Percentiles rank a stretch among this genome's conserved stretches.
These are phyloP conservation scores for Talaromyces ruber DNA, from an alignment of 495 filamentous ascomycete species.

Conservation along the genomic window DNA sequence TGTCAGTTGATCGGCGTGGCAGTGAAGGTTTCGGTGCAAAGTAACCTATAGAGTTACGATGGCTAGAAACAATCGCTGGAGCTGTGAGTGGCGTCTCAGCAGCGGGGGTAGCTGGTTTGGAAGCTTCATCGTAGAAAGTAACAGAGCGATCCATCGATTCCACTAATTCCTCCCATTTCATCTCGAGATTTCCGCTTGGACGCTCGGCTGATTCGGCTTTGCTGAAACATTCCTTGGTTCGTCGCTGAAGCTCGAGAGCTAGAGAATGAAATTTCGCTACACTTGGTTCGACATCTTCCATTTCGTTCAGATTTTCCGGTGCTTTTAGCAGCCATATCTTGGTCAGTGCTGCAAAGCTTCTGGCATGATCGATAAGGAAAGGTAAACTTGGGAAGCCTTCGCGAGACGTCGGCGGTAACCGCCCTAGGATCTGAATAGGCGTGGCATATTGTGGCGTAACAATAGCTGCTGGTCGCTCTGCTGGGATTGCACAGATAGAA, in stretches of 20 bases:
- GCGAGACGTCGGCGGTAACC: constrained; percentile 69
- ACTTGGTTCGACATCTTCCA: constrained; percentile 30
- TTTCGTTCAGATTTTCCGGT: constrained; percentile 23
- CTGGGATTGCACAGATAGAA: constrained; percentile 71
- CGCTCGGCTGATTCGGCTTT: constrained; percentile 65
- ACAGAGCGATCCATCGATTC: constrained; percentile 54
- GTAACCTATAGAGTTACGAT: constrained; percentile 37
- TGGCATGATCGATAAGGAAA: constrained; percentile 85
- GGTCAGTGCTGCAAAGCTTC: constrained; percentile 81
- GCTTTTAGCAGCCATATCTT: constrained; percentile 73
- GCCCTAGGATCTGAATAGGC: constrained; percentile 80
- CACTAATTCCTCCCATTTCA: constrained; percentile 66
- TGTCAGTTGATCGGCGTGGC: constrained; percentile 35
- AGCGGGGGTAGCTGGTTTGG: constrained; percentile 31
- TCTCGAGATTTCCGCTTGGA: constrained; percentile 47
- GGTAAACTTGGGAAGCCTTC: constrained; percentile 95
- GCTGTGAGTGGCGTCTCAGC: constrained; percentile 29
- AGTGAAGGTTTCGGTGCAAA: constrained; percentile 31
- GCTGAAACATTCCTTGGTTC: constrained; percentile 63
- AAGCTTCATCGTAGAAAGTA: constrained; percentile 35
- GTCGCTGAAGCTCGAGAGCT: constrained; percentile 61
- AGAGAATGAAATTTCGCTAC: constrained; percentile 61
- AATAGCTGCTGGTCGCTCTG: constrained; percentile 51
- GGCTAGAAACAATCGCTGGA: constrained; percentile 25
- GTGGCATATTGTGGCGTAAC: constrained; percentile 87